Conservation (phyloP, 768 basidiomycete genomes). For the Leccinum broughii region DNA sequence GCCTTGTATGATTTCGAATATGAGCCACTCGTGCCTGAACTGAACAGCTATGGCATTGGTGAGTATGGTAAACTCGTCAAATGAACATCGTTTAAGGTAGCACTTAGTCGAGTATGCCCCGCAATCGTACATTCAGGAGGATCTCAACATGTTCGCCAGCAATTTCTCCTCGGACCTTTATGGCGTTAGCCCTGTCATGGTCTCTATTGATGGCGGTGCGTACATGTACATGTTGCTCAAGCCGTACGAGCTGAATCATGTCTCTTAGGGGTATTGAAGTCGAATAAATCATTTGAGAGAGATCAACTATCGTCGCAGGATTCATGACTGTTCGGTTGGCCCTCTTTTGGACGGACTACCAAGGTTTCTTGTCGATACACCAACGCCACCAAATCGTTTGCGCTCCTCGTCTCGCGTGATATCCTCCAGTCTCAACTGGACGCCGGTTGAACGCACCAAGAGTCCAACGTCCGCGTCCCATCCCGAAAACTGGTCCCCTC, state of each 20-base stretch:
- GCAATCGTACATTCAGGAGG: constrained; percentile 44
- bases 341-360: no score
- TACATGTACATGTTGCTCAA: neutral
- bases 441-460: no score
- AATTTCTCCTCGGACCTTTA: constrained; percentile 36
- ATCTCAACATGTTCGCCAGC: constrained; percentile 46
- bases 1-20: constrained; percentile 57
- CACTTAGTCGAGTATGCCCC: constrained; percentile 52
- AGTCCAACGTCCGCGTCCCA: no score
- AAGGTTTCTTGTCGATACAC: no score
- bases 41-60: constrained; percentile 58
- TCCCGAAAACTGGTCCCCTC: no score
- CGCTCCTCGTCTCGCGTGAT: no score
- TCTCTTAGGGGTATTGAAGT: constrained; percentile 44
- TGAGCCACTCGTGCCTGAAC: constrained; percentile 39
- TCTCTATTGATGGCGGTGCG: constrained; percentile 46
- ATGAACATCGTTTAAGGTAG: constrained; percentile 18
- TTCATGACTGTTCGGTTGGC: no score
- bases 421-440: no score
- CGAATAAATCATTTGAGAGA: constrained; percentile 34
- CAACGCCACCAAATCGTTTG: no score
- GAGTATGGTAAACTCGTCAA: constrained; percentile 9
- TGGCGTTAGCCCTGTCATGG: constrained; percentile 24
- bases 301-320: no score
- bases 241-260: constrained; percentile 6